Percentiles rank a stretch among this genome's conserved stretches.
These are phyloP conservation scores for Coniochaeta sp. DNA, from an alignment of 2,329 filamentous ascomycete genomes.

Conservation along the genomic window DNA sequence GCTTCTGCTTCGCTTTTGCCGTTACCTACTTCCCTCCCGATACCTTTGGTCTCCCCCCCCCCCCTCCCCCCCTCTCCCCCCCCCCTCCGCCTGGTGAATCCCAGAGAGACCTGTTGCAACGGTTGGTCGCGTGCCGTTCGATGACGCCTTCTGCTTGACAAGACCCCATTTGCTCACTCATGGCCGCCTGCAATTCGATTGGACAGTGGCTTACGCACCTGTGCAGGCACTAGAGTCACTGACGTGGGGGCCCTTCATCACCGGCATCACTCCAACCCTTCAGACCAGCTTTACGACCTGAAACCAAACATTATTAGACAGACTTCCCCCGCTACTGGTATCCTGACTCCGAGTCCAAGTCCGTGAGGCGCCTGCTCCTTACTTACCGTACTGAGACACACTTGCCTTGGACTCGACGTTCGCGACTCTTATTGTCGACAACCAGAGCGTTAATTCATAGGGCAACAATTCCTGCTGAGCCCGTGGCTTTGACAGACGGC, in stretches of 20 bases:
- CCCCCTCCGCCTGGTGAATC: neutral
- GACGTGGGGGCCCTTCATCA: neutral
- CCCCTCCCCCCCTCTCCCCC: neutral
- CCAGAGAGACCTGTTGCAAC: conserved; percentile 10
- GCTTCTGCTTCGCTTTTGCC: no score
- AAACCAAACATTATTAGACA: conserved; percentile 9
- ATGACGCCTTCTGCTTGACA: conserved; percentile 14
- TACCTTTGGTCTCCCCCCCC: no score
- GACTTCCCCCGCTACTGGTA: neutral
- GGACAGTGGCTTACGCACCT: conserved; percentile 4
- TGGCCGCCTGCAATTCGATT: conserved; percentile 1
- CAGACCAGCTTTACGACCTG: conserved; percentile 5
- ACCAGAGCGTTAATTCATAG: no score
- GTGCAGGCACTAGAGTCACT: neutral
- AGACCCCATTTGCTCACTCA: conserved; percentile 1
- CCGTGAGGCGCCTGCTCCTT: neutral
- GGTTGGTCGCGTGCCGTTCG: conserved; percentile 15
- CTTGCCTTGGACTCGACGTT: neutral
- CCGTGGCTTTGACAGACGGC: neutral
- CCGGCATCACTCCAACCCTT: no score
- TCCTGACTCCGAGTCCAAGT: neutral
- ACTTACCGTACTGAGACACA: neutral
- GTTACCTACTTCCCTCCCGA: no score
- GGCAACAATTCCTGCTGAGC: no score
- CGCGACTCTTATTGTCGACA: no score